Conservation (phyloP, 768 basidiomycete species). For the Amanita exitialis region DNA sequence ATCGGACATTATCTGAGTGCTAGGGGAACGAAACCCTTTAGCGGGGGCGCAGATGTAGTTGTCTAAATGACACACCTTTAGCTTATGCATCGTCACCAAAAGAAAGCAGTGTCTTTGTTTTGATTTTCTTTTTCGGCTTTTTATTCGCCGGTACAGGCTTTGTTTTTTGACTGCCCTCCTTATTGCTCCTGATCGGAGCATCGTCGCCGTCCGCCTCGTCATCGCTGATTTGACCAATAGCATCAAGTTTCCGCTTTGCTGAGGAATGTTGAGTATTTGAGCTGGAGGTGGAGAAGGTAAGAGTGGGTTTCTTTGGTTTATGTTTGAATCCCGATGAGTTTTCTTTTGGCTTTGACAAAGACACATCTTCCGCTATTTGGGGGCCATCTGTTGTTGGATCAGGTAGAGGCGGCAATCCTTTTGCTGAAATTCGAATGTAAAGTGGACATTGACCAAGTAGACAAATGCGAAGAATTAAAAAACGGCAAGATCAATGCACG, state of each 20-base stretch:
- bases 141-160: conserved; percentile 10
- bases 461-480: conserved; percentile 1
- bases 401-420: conserved; percentile 47
- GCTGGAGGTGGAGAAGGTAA: conserved; percentile 36
- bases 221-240: conserved; percentile 22
- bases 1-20: not conserved
- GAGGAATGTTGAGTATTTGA: conserved; percentile 16
- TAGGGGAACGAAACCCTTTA: not conserved
- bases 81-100: conserved; percentile 45
- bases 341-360: conserved; percentile 15
- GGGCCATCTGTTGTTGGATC: conserved; percentile 17
- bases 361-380: conserved; percentile 7
- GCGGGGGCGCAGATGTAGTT: not conserved
- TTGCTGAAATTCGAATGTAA: conserved; percentile 30
- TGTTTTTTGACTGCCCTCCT: conserved; percentile 22
- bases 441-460: not conserved
- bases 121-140: conserved; percentile 11
- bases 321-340: conserved; percentile 3
- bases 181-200: conserved; percentile 31
- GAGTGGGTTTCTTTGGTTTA: conserved; percentile 13
- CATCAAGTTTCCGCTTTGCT: conserved; percentile 28
- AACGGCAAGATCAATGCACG: not conserved
- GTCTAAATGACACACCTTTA: not conserved
- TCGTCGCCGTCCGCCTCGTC: conserved; percentile 14
- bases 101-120: conserved; percentile 37